Evolutionary conservation across 1,139 yeast genomes (phyloP).

Genomic region (Torulaspora globosa): DNA sequence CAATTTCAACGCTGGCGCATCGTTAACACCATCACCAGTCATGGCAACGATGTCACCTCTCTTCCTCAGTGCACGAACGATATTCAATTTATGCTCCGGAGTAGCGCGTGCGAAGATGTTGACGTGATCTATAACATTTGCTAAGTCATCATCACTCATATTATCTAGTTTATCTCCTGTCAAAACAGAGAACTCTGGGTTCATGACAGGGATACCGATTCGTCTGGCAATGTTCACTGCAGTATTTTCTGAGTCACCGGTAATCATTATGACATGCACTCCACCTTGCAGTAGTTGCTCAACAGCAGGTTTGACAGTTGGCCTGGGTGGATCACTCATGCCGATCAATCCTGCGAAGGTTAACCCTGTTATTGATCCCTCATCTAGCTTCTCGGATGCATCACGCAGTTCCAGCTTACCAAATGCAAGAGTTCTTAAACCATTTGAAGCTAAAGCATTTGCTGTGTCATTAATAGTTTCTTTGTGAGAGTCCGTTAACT

Average conservation of each 20-base stretch:
- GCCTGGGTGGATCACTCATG: constrained; percentile 94
- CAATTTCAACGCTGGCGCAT: constrained; percentile 91
- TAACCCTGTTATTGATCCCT: constrained; percentile 50
- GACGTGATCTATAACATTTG: constrained; percentile 70
- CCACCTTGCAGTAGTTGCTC: constrained; percentile 78
- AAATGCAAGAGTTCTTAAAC: constrained; percentile 78
- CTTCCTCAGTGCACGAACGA: constrained; percentile 83
- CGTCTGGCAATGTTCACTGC: constrained; percentile 83
- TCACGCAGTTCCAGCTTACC: constrained; percentile 48
- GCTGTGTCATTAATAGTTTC: constrained; percentile 52
- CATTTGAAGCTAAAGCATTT: constrained; percentile 65
- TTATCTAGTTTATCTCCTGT: constrained; percentile 77
- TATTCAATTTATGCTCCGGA: constrained; percentile 88
- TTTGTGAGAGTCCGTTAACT: constrained; percentile 49
- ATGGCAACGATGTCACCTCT: constrained; percentile 95
- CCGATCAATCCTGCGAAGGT: constrained; percentile 81
- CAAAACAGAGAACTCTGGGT: constrained; percentile 58
- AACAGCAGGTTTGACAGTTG: constrained; percentile 68
- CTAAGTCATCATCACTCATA: constrained; percentile 61
- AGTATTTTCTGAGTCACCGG: constrained; percentile 90
- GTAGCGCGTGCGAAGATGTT: constrained; percentile 93
- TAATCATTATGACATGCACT: constrained; percentile 91
- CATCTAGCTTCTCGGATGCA: constrained; percentile 37
- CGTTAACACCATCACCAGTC: constrained; percentile 99
- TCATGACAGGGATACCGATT: constrained; percentile 80